Conservation (phyloP, 2,329 filamentous ascomycete species). For the Diaporthe helianthi region DNA sequence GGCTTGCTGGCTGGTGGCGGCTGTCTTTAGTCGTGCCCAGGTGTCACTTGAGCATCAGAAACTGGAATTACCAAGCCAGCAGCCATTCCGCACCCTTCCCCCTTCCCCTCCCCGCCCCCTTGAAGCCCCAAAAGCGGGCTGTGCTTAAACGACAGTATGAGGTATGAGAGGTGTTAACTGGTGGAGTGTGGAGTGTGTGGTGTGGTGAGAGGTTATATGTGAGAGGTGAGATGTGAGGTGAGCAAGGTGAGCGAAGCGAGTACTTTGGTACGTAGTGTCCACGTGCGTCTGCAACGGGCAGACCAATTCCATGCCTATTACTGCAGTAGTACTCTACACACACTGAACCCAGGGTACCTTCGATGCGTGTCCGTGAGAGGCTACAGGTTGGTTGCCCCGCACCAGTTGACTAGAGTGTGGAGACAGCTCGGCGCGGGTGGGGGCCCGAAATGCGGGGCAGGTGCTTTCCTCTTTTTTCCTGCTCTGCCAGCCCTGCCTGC, state of each 20-base stretch:
- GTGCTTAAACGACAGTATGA: too few relatives aligned
- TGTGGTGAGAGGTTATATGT: too few relatives aligned
- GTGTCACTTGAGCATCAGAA: too few relatives aligned
- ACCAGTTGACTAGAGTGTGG: conserved; percentile 3
- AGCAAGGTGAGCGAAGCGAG: neutral
- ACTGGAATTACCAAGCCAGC: too few relatives aligned
- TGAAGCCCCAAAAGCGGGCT: neutral
- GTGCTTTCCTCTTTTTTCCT: neutral
- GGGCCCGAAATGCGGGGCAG: conserved; percentile 32
- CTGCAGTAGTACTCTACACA: neutral
- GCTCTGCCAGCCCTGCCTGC: too few relatives aligned
- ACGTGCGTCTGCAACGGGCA: neutral
- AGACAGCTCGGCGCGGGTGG: conserved; percentile 26
- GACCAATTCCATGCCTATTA: neutral
- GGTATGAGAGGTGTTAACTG: neutral
- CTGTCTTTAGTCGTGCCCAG: neutral
- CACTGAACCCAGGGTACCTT: too few relatives aligned
- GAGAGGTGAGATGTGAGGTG: neutral
- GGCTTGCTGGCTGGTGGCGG: neutral
- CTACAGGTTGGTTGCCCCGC: conserved; percentile 5
- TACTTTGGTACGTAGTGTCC: neutral
- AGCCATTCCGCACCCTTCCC: neutral
- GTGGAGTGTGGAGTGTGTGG: neutral
- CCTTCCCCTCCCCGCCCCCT: too few relatives aligned
- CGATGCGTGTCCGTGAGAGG: neutral